Evolutionary conservation across 2,329 filamentous ascomycete genomes (phyloP), one percentile per base, ranked within the genome.

Genomic region (Ophiostoma piceae): DNA sequence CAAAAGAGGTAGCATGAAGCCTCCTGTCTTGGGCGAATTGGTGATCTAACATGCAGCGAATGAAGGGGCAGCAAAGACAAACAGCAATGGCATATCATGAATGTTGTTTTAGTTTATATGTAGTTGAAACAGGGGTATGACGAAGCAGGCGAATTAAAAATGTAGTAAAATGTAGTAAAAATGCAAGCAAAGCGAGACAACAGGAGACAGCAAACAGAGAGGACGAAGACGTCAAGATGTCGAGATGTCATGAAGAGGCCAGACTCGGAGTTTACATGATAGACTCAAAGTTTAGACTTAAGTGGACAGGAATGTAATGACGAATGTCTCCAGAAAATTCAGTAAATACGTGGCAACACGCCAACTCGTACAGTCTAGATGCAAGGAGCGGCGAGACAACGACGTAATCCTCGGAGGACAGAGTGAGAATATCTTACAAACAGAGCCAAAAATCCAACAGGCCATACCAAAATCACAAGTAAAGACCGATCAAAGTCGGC

Each of bases 81-180:
- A 57, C 51, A 60, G 12, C 54, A 62, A 62, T 16, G 57, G 57
- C 57, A 62, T 62, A 62, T 35, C 12, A 62, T 35, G 29, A 32
- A 60, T 22, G 22, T 29, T 47, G 43, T 7, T 47, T 19, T 47
- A n/a, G 43, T 19, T 47, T n/a, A 2, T 16, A n/a, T 26, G 22
- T 9, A 11, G 8, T n/a, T 62, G 57, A 62, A 62, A 62, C 57
- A 35, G 22, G 26, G 12, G 60, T 22, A 35, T 35, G 12, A 41
- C 12, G 14, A 9, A 14, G 26, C 22, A 14, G 29, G 32, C 39
- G 9, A 39, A 54, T 16, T 37, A 54, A 39, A n/a, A 7, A 69
- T 8, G 39, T 29, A 41, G 22, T 19, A 43, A 43, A 35, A 47
- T 54, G 14, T n/a, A 22, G 37, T 41, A 47, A 43, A 16, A 29